phyloP scores from a whole-genome alignment of 305 asterid species.

The Fraxinus latifolia region DNA sequence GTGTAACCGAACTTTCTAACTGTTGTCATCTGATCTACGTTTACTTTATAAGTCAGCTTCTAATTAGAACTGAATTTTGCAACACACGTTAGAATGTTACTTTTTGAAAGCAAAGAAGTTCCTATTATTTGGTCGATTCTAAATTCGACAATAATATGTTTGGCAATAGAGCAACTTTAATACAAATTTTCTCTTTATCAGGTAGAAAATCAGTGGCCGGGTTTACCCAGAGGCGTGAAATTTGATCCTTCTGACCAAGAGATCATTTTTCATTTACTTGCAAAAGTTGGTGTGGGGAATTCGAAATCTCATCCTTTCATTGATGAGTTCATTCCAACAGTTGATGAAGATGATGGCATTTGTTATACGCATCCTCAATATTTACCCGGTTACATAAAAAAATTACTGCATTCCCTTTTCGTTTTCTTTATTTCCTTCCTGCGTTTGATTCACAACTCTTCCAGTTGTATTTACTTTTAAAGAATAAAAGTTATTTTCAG shows the following conservation, averaged over 20 bases:
- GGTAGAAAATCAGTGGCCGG: conserved; percentile 94
- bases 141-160: not conserved
- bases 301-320: conserved; percentile 68
- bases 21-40: not conserved
- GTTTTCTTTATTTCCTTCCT: not conserved
- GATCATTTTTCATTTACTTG: conserved; percentile 75
- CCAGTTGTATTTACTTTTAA: not conserved
- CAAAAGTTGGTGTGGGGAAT: conserved; percentile 55
- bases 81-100: not conserved
- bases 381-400: conserved; percentile 57
- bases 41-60: not conserved
- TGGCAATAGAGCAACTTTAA: not conserved
- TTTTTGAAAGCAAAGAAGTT: not conserved
- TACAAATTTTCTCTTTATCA: conserved; percentile 22
- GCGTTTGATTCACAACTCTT: not conserved
- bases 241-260: conserved; percentile 94
- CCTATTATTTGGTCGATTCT: not conserved
- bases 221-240: conserved; percentile 91
- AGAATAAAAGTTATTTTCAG: conserved; percentile 32
- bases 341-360: conserved; percentile 80
- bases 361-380: conserved; percentile 93
- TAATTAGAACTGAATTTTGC: not conserved
- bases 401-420: not conserved
- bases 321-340: conserved; percentile 78
- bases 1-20: not conserved